Evolutionary conservation across 1,139 yeast species (phyloP).

Genomic region (Kodamaea ohmeri): DNA sequence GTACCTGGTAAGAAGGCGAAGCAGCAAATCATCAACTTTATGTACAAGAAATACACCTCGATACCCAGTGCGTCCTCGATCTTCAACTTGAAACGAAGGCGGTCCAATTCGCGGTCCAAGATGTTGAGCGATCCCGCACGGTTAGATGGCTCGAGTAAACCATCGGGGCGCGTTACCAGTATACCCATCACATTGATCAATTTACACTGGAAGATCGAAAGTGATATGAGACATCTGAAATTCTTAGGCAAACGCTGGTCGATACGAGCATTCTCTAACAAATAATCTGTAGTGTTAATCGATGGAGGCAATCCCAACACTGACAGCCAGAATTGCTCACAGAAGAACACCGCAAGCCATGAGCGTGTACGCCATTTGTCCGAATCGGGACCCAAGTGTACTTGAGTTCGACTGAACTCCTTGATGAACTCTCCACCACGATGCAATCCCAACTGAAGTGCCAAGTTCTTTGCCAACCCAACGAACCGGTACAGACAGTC

Average conservation of each 20-base stretch:
- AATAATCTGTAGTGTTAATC: conserved; percentile 72
- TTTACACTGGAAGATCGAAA: conserved; percentile 82
- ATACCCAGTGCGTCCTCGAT: conserved; percentile 62
- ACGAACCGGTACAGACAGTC: conserved; percentile 88
- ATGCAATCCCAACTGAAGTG: conserved; percentile 88
- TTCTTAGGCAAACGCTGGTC: conserved; percentile 66
- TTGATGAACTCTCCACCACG: conserved; percentile 84
- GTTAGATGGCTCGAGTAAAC: conserved; percentile 78
- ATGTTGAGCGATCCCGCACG: conserved; percentile 77
- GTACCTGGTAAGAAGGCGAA: conserved; percentile 92
- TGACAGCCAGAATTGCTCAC: conserved; percentile 91
- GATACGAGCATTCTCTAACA: conserved; percentile 74
- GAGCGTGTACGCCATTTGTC: conserved; percentile 94
- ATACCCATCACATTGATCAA: conserved; percentile 85
- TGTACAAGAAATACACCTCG: conserved; percentile 78
- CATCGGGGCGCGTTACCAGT: conserved; percentile 86
- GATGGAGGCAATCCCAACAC: conserved; percentile 86
- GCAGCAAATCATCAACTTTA: conserved; percentile 78
- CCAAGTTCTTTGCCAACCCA: conserved; percentile 80
- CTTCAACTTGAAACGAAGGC: conserved; percentile 60
- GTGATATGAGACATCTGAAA: conserved; percentile 68
- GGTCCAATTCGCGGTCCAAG: conserved; percentile 73
- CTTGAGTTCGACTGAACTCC: conserved; percentile 89
- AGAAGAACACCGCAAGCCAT: conserved; percentile 85
- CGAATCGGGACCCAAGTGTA: conserved; percentile 78